These are phyloP conservation scores for Lentithecium fluviatile DNA, from an alignment of 495 filamentous ascomycete genomes.

Conservation along the genomic window DNA sequence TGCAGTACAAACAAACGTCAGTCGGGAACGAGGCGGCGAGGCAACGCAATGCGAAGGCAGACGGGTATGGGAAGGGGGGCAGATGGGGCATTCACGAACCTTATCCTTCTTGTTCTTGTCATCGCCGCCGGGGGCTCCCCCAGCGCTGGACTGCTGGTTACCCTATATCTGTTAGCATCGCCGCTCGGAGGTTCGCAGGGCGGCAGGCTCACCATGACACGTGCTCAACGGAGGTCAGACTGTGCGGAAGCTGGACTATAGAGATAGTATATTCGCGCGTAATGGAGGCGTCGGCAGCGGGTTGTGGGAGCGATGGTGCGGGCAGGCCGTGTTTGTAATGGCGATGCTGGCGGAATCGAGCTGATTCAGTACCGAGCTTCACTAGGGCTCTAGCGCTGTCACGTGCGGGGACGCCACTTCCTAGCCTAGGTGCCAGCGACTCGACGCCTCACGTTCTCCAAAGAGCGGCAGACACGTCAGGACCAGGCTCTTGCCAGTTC, in stretches of 20 bases:
- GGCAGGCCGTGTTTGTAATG: slow-evolving; percentile 24
- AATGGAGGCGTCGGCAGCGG: not conserved
- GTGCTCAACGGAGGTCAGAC: not conserved
- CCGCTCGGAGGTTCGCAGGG: slow-evolving; percentile 19
- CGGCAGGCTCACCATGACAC: slow-evolving; percentile 30
- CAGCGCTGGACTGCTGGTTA: slow-evolving; percentile 86
- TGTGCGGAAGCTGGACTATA: not conserved
- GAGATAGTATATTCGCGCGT: not conserved
- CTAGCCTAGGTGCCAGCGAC: not conserved
- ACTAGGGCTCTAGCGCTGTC: slow-evolving; percentile 4
- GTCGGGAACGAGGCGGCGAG: slow-evolving; percentile 16
- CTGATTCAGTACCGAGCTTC: slow-evolving; percentile 18
- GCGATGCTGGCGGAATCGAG: slow-evolving; percentile 13
- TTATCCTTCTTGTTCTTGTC: slow-evolving; percentile 89
- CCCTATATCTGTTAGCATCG: slow-evolving; percentile 52
- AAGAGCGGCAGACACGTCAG: slow-evolving; percentile 29
- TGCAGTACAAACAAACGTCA: slow-evolving; percentile 45
- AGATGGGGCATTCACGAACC: slow-evolving; percentile 57
- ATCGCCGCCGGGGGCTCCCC: slow-evolving; percentile 67
- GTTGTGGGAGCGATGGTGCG: slow-evolving; percentile 1
- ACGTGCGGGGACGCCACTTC: slow-evolving; percentile 6
- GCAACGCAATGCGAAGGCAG: no score
- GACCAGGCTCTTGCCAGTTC: not conserved
- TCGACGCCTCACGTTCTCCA: slow-evolving; percentile 22
- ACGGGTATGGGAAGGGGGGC: no score